Base-by-base conservation (phyloP, 805 yeast species). In the Helenozyma baotianmanensis region DNA sequence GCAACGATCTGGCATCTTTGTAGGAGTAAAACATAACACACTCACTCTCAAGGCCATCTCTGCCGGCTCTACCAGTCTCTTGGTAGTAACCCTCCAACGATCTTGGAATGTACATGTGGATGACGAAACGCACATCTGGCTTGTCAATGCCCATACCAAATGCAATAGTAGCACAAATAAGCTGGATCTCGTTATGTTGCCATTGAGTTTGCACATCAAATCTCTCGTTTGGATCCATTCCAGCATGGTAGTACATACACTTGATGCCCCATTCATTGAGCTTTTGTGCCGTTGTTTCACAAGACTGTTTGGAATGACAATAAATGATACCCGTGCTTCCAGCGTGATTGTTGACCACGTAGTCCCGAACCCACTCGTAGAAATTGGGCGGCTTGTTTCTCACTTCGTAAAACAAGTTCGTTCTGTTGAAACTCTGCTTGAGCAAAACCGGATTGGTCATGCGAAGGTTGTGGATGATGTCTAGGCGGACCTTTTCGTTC, bases 101-200 rank as follows among this genome's bases (percentile, higher is more conserved):
- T 48, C 96, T 66, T 0, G 98, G 97, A 16, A 92, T 62, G 5
- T 92, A 84, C 42, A 82, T 70, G 60, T 92, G 98, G 25, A 86
- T 78, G 3, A 92, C 97, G 63, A 72, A 89, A 29, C 98, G 67
- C 9, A 92, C 98, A 58, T 92, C 95, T 0, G 96, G 84, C 56
- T 92, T 92, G 60, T 92, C 98, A 36, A 92, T 90, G 29, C 98
- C 98, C 98, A 92, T 92, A 17, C 98, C 98, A 69, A 92, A 92
- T 0, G 98, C 98, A 49, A 92, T 83, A 0, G 98, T 92, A 0
- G 98, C 98, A 63, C 97, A 90, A 10, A 92, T 88, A 1, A 89
- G 82, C 51, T 80, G 82, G 14, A 81, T 61, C 14, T 58, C 54
- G 35, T 82, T 81, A 2, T 61, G 53, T 56, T 92, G 98, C 98